phyloP scores from a whole-genome alignment of 805 yeast species.

The Debaryomyces prosopidis region DNA sequence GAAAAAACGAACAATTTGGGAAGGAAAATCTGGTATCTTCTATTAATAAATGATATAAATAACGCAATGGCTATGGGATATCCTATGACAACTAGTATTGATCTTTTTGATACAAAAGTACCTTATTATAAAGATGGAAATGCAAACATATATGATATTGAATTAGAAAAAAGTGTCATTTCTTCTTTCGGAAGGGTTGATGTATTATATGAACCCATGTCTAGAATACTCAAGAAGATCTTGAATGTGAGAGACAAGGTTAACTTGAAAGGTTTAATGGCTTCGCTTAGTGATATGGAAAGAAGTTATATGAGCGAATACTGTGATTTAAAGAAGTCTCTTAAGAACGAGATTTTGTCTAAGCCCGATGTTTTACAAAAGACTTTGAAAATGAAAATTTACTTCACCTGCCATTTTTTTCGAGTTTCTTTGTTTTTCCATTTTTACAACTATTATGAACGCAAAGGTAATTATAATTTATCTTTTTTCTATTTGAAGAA shows the following conservation, averaged over 20 bases:
- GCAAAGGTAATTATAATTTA: slow-evolving; percentile 16
- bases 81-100: slow-evolving; percentile 23
- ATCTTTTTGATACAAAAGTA: slow-evolving; percentile 18
- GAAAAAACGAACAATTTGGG: slow-evolving; percentile 18
- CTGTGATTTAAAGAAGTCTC: slow-evolving; percentile 2
- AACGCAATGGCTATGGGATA: slow-evolving; percentile 21
- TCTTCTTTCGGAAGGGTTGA: slow-evolving; percentile 10
- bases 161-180: slow-evolving; percentile 29
- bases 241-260: slow-evolving; percentile 15
- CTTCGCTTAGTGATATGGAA: slow-evolving; percentile 12
- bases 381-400: slow-evolving; percentile 15
- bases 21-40: slow-evolving; percentile 29
- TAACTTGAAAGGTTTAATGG: slow-evolving; percentile 16
- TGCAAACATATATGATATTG: slow-evolving; percentile 26
- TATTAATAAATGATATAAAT: slow-evolving; percentile 20
- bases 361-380: slow-evolving; percentile 2
- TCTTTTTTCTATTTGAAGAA: slow-evolving; percentile 30
- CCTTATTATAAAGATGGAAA: slow-evolving; percentile 29
- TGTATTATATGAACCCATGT: slow-evolving; percentile 9
- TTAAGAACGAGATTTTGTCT: background rate
- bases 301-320: slow-evolving; percentile 6
- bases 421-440: slow-evolving; percentile 22
- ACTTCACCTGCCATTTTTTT: slow-evolving; percentile 19
- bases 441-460: slow-evolving; percentile 27
- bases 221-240: slow-evolving; percentile 12